phyloP scores from a whole-genome alignment of 2,329 filamentous ascomycete genomes.

The Alternaria alternata region DNA sequence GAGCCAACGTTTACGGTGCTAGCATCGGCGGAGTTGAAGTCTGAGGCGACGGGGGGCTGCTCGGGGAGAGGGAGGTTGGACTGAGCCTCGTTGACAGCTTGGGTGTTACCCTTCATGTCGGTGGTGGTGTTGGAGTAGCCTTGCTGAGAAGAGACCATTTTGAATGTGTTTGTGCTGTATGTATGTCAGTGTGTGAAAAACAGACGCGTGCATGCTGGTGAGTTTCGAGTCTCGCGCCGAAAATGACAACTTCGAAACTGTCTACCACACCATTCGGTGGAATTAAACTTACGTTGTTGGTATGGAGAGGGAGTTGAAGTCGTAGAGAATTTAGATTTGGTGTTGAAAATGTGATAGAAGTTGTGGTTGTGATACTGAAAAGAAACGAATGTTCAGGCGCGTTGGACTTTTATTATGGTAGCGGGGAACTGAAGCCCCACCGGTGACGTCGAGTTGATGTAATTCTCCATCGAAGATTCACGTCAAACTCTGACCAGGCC shows the following conservation, averaged over 20 bases:
- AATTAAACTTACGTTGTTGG: slow-evolving; percentile 17
- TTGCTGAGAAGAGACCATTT: slow-evolving; percentile 39
- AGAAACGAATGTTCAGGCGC: slow-evolving; percentile 4
- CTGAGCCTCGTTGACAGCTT: slow-evolving; percentile 72
- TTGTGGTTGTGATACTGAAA: slow-evolving; percentile 8
- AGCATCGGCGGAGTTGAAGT: slow-evolving; percentile 78
- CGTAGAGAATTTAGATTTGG: background rate
- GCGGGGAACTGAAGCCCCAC: slow-evolving; percentile 19
- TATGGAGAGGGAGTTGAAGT: slow-evolving; percentile 8
- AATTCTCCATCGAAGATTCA: slow-evolving; percentile 19
- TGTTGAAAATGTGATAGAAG: slow-evolving; percentile 7
- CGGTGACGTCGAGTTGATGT: slow-evolving; percentile 28
- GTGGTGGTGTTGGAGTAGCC: slow-evolving; percentile 28
- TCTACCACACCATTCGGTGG: background rate
- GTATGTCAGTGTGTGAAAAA: background rate
- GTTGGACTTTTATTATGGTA: slow-evolving; percentile 23
- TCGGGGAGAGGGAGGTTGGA: slow-evolving; percentile 82
- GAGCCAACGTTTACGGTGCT: slow-evolving; percentile 75
- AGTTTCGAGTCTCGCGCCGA: background rate
- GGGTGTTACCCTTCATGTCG: slow-evolving; percentile 39
- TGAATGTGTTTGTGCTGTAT: slow-evolving; percentile 14
- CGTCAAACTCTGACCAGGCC: slow-evolving; percentile 8
- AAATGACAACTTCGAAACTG: background rate
- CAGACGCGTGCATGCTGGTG: background rate
- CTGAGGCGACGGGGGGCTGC: slow-evolving; percentile 76